phyloP scores from a whole-genome alignment of 2,329 filamentous ascomycete genomes.

The Epichloe hybrida region DNA sequence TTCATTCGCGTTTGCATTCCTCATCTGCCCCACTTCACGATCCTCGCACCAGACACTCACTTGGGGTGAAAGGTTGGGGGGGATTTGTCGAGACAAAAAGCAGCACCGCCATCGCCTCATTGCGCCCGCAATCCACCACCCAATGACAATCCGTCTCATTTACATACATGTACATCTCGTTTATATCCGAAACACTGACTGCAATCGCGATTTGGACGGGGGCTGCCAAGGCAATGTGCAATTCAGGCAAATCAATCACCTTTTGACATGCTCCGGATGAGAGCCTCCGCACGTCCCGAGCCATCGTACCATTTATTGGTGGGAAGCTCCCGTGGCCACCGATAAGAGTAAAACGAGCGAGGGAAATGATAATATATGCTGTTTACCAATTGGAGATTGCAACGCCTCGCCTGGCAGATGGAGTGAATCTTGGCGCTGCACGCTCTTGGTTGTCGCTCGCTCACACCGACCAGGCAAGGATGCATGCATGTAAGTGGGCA shows the following conservation, averaged over 20 bases:
- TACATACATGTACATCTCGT: no score
- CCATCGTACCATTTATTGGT: background rate
- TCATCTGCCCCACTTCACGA: background rate
- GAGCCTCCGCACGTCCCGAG: background rate
- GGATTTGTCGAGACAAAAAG: background rate
- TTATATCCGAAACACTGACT: no score
- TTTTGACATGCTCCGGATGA: background rate
- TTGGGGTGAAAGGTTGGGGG: background rate
- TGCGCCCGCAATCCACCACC: background rate
- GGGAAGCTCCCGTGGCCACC: background rate
- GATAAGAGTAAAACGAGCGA: background rate
- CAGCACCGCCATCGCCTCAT: background rate
- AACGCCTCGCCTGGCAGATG: slow-evolving; percentile 1
- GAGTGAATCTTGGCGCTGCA: background rate
- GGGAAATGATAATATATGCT: background rate
- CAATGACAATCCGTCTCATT: background rate
- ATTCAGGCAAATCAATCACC: background rate
- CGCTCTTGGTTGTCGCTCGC: background rate
- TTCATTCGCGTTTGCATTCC: background rate
- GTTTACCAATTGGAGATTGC: background rate
- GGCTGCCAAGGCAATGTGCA: background rate
- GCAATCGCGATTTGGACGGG: background rate
- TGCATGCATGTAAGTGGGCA: background rate
- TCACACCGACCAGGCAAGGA: background rate
- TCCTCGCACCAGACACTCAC: no score